Evolutionary conservation across 306 rosid species (phyloP).

Genomic region (Elaeagnus macrophylla): DNA sequence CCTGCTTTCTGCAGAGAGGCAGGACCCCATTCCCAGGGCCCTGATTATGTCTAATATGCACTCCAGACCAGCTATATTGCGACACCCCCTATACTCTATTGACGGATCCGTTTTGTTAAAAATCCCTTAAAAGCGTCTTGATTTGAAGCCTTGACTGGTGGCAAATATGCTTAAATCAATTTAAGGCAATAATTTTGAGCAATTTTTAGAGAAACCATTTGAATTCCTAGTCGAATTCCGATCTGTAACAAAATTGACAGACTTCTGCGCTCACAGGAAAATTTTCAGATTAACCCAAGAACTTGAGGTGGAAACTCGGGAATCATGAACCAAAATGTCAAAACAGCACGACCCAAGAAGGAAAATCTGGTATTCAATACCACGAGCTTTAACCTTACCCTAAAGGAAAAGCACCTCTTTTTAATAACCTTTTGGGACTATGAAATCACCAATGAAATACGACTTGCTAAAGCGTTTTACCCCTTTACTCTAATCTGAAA

Average conservation of each 20-base stretch:
- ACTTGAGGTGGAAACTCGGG: not conserved
- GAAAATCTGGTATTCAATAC: not conserved
- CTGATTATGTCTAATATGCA: constrained; percentile 74
- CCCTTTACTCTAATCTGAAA: not conserved
- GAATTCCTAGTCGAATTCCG: constrained; percentile 4
- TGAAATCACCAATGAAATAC: not conserved
- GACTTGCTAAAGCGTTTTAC: not conserved
- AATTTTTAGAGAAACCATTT: constrained; percentile 1
- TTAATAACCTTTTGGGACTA: not conserved
- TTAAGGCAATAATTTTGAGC: constrained; percentile 1
- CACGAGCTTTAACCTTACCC: not conserved
- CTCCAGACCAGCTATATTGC: constrained; percentile 68
- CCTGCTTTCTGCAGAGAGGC: constrained; percentile 95
- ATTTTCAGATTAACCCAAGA: not conserved
- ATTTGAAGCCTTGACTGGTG: not conserved
- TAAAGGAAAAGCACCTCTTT: not conserved
- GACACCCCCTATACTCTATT: constrained; percentile 32
- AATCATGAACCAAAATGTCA: not conserved
- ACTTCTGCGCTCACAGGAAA: constrained; percentile 5
- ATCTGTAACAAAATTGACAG: not conserved
- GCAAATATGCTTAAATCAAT: constrained; percentile 1
- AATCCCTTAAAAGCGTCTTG: constrained; percentile 7
- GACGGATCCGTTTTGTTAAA: constrained; percentile 51
- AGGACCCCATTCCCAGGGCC: constrained; percentile 99
- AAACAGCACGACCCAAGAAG: not conserved